A percentile compares a stretch with the other conserved stretches of the same genome.
These are phyloP conservation scores for Isatis lusitanica DNA, from an alignment of 441 rosid species.

Conservation along the genomic window DNA sequence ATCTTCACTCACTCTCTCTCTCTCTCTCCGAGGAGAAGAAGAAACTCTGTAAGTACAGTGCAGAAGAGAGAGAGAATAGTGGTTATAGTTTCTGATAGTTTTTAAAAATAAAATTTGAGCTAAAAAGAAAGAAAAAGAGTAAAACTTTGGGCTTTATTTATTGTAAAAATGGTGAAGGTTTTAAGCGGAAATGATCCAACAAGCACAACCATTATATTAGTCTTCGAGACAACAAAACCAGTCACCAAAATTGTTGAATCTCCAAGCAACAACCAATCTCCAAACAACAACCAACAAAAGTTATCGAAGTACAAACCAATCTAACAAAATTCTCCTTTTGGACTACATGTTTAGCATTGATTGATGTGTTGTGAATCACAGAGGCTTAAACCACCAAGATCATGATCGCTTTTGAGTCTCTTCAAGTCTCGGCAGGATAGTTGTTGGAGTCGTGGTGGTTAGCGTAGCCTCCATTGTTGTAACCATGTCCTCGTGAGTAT, in stretches of 20 bases:
- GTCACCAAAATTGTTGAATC: slow-evolving; percentile 31
- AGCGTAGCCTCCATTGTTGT: slow-evolving; percentile 65
- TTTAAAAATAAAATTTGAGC: background rate
- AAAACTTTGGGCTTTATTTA: slow-evolving; percentile 1
- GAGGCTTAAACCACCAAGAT: slow-evolving; percentile 5
- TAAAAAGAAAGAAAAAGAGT: background rate
- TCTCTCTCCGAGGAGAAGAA: background rate
- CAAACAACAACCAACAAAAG: slow-evolving; percentile 21
- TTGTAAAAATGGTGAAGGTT: background rate
- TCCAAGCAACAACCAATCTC: slow-evolving; percentile 22
- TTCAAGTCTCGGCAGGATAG: slow-evolving; percentile 55
- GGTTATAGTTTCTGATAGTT: background rate
- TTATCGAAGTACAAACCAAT: slow-evolving; percentile 28
- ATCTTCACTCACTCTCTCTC: slow-evolving; percentile 30
- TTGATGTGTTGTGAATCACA: slow-evolving; percentile 4
- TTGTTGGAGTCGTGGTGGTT: slow-evolving; percentile 51
- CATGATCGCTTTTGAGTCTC: background rate
- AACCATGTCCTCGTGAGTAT: slow-evolving; percentile 64
- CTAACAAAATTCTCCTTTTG: slow-evolving; percentile 21
- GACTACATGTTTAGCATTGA: slow-evolving; percentile 27
- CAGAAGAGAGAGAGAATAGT: background rate
- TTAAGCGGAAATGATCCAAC: slow-evolving; percentile 7
- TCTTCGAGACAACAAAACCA: slow-evolving; percentile 15
- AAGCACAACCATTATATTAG: slow-evolving; percentile 14
- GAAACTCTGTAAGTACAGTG: background rate